Conservation (phyloP, 2,329 filamentous ascomycete genomes). For the Sclerotinia nivalis region DNA sequence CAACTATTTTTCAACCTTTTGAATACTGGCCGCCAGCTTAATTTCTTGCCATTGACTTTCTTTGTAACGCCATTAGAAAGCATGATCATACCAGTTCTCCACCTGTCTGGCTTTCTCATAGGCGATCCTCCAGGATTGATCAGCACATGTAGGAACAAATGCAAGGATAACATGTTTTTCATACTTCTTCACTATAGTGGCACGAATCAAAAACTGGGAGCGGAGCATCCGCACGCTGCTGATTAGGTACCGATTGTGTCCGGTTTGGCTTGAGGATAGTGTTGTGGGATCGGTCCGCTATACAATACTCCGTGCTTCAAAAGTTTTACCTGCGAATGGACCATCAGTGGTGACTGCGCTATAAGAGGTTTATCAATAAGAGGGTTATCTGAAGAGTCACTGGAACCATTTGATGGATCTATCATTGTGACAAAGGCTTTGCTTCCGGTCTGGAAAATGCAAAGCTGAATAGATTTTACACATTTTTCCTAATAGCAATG, state of each 20-base stretch:
- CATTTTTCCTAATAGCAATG: too few relatives aligned
- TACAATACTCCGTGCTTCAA: background rate
- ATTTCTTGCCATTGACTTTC: background rate
- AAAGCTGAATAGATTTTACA: too few relatives aligned
- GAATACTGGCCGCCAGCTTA: background rate
- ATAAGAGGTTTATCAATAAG: background rate
- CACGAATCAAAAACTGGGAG: background rate
- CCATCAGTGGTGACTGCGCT: background rate
- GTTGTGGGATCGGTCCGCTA: background rate
- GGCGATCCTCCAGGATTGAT: background rate
- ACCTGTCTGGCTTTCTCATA: background rate
- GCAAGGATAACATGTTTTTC: background rate
- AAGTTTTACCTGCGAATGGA: background rate
- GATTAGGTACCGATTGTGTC: background rate
- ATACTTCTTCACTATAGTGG: background rate
- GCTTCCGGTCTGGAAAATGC: background rate
- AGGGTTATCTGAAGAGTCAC: background rate
- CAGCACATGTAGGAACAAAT: background rate
- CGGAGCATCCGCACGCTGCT: too few relatives aligned
- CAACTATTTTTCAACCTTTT: background rate
- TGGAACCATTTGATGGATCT: background rate
- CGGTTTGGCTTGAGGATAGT: background rate
- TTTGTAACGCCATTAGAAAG: background rate
- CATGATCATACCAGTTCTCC: background rate
- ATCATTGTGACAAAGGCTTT: background rate